Percentiles rank a stretch among this genome's conserved stretches.
phyloP scores from a whole-genome alignment of 2,329 filamentous ascomycete species.

The Delphinella strobiligena region DNA sequence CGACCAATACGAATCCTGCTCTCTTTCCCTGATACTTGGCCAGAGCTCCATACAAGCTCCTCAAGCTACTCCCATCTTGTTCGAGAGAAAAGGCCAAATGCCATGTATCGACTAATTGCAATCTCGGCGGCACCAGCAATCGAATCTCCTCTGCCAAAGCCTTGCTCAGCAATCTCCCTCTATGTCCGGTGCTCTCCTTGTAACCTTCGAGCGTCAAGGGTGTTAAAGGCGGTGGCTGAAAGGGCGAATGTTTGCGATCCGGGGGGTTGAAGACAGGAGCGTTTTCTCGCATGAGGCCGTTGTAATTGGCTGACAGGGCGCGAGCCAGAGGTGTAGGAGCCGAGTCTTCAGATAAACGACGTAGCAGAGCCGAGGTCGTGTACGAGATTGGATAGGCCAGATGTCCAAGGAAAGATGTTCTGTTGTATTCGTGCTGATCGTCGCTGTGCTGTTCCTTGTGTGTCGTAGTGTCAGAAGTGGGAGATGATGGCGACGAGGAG shows the following conservation, averaged over 20 bases:
- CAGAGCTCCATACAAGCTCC: conserved; percentile 74
- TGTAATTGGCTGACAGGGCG: conserved; percentile 26
- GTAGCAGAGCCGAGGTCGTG: conserved; percentile 34
- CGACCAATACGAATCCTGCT: conserved; percentile 80
- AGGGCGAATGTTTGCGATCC: conserved; percentile 58
- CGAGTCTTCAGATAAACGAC: conserved; percentile 34
- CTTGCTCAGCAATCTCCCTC: conserved; percentile 55
- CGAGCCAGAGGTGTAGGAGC: conserved; percentile 23
- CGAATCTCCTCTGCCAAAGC: conserved; percentile 86
- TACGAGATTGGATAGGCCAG: conserved; percentile 39
- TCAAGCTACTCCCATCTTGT: conserved; percentile 77
- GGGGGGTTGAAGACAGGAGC: conserved; percentile 45
- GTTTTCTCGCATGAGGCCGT: conserved; percentile 23
- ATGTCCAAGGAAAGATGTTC: conserved; percentile 26
- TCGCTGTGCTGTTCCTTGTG: too few relatives aligned
- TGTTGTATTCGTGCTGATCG: conserved; percentile 1
- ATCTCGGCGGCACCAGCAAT: conserved; percentile 70
- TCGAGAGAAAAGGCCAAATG: conserved; percentile 77
- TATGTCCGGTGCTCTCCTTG: conserved; percentile 44
- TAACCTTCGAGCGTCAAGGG: conserved; percentile 62
- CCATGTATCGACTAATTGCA: conserved; percentile 85
- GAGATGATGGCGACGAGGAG: too few relatives aligned
- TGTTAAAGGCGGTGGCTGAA: conserved; percentile 79
- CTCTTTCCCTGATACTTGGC: conserved; percentile 53
- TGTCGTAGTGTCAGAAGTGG: too few relatives aligned